Conservation (phyloP, 352 stramenopile species). For the Pythium utonaiense region DNA sequence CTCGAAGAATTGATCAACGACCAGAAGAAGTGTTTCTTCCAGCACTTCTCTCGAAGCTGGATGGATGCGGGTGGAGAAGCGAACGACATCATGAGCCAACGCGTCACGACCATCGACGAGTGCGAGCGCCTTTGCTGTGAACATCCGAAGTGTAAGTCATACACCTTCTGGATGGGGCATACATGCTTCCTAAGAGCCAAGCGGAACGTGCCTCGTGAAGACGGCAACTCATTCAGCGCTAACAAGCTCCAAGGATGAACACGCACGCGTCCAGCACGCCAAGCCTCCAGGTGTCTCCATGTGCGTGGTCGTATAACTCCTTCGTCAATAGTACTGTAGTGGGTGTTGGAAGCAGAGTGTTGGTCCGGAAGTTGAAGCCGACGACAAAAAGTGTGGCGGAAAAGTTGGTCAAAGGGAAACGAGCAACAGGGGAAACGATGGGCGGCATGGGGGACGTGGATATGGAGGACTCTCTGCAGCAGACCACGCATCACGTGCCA, state of each 20-base stretch:
- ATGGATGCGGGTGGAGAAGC: slow-evolving; percentile 63
- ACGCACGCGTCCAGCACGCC: neutral
- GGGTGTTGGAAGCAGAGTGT: slow-evolving; percentile 24
- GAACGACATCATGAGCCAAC: slow-evolving; percentile 60
- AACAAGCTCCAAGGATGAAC: slow-evolving; percentile 24
- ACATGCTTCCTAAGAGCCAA: slow-evolving; percentile 67
- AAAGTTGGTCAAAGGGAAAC: slow-evolving; percentile 9
- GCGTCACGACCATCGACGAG: slow-evolving; percentile 51
- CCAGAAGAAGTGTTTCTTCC: slow-evolving; percentile 61
- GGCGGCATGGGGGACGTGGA: neutral
- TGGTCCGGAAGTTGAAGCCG: slow-evolving; percentile 36
- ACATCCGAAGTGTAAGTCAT: slow-evolving; percentile 55
- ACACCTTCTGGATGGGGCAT: slow-evolving; percentile 62
- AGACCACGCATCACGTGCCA: slow-evolving; percentile 7
- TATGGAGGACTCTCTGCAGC: slow-evolving; percentile 5
- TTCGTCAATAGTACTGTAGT: slow-evolving; percentile 19
- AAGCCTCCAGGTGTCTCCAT: neutral
- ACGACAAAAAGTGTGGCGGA: slow-evolving; percentile 15
- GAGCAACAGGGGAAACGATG: neutral
- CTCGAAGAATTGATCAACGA: neutral
- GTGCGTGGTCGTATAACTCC: slow-evolving; percentile 30
- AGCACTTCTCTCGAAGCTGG: slow-evolving; percentile 56
- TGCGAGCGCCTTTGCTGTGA: slow-evolving; percentile 65
- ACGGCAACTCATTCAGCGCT: slow-evolving; percentile 60
- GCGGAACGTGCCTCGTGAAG: slow-evolving; percentile 34